phyloP scores from a whole-genome alignment of 768 basidiomycete species.

The Panellus pusillus region DNA sequence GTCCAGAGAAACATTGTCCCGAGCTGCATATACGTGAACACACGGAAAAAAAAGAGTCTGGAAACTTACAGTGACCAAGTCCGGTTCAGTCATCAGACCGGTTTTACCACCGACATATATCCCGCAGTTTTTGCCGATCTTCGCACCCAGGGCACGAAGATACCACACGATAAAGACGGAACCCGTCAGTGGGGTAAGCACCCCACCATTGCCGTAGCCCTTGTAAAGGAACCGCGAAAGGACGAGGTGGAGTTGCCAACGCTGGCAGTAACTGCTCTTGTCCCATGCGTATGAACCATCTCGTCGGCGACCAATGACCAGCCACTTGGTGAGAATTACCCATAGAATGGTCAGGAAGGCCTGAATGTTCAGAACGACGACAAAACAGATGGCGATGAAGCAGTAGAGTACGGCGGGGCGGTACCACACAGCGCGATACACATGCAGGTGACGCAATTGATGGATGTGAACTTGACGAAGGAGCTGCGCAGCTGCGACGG shows the following conservation, averaged over 20 bases:
- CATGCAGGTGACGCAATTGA: constrained; percentile 21
- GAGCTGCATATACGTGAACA: constrained; percentile 27
- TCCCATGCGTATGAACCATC: constrained; percentile 47
- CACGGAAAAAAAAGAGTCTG: background rate
- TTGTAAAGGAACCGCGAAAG: constrained; percentile 38
- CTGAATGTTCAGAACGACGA: constrained; percentile 38
- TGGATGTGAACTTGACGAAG: constrained; percentile 36
- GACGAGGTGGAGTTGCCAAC: constrained; percentile 48
- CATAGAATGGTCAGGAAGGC: constrained; percentile 38
- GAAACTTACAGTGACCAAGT: constrained; percentile 39
- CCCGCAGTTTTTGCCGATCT: constrained; percentile 42
- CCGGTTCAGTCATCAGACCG: constrained; percentile 49
- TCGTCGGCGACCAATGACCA: constrained; percentile 40
- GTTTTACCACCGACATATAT: constrained; percentile 41
- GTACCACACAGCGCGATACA: constrained; percentile 40
- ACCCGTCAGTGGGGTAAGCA: constrained; percentile 40
- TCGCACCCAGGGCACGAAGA: constrained; percentile 43
- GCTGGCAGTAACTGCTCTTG: constrained; percentile 47
- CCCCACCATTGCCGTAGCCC: constrained; percentile 43
- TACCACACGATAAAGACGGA: constrained; percentile 47
- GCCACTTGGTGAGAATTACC: constrained; percentile 45
- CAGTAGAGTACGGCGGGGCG: constrained; percentile 41
- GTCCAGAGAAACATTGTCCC: constrained; percentile 46
- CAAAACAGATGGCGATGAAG: constrained; percentile 39
- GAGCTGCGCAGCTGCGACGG: constrained; percentile 39